These are phyloP conservation scores for Geotrichum citri-aurantii DNA, from an alignment of 1,139 yeast genomes.

Conservation along the genomic window DNA sequence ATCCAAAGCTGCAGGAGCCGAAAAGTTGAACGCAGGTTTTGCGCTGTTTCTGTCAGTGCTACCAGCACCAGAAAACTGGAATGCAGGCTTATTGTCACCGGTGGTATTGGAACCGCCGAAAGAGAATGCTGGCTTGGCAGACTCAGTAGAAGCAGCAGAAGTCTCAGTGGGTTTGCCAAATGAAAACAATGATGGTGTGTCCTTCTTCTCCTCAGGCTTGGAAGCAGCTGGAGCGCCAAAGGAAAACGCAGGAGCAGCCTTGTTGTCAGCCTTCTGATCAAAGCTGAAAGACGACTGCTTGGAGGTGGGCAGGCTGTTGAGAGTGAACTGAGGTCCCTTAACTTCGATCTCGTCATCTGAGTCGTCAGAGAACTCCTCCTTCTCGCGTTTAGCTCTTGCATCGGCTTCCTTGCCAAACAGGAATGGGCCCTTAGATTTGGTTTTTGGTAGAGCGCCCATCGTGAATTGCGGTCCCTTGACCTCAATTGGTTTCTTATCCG, in stretches of 20 bases:
- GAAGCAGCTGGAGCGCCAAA: not conserved
- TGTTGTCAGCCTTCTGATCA: conserved; percentile 2
- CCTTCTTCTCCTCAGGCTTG: not conserved
- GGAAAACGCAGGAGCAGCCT: conserved; percentile 3
- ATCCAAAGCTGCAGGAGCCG: conserved; percentile 20
- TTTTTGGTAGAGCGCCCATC: conserved; percentile 47
- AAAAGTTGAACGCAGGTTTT: conserved; percentile 19
- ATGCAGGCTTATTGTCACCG: no score
- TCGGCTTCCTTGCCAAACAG: conserved; percentile 17
- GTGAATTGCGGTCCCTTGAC: conserved; percentile 62
- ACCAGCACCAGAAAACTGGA: no score
- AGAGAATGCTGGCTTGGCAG: conserved; percentile 18
- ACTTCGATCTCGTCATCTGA: conserved; percentile 28
- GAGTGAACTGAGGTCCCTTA: conserved; percentile 62
- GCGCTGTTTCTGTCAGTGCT: not conserved
- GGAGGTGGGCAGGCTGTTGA: conserved; percentile 49
- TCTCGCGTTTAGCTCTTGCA: conserved; percentile 12
- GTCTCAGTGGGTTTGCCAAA: not conserved
- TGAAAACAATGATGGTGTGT: not conserved
- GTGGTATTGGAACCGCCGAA: no score
- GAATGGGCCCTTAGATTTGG: conserved; percentile 52
- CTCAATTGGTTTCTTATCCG: conserved; percentile 1
- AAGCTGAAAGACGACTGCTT: conserved; percentile 50
- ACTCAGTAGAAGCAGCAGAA: conserved; percentile 13
- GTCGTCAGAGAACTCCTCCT: conserved; percentile 35